These are phyloP conservation scores for Trifolium dubium DNA, from an alignment of 306 rosid species.

Conservation along the genomic window DNA sequence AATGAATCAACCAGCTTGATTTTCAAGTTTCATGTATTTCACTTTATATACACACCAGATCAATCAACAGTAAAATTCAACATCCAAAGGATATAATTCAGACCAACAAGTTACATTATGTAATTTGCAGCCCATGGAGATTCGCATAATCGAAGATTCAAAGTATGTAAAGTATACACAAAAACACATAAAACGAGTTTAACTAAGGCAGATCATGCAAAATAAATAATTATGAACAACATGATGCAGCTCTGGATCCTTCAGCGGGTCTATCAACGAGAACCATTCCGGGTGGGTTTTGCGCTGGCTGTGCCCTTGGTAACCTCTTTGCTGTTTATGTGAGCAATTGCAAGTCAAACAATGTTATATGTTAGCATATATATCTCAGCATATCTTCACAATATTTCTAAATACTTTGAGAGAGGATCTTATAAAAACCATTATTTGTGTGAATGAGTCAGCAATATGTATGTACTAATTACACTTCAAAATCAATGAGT, in stretches of 20 bases:
- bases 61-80: conserved; percentile 16
- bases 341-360: conserved; percentile 35
- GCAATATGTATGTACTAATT: not conserved
- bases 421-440: not conserved
- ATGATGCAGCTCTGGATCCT: conserved; percentile 61
- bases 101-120: conserved; percentile 37
- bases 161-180: conserved; percentile 40
- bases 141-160: conserved; percentile 30
- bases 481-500: not conserved
- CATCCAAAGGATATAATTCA: conserved; percentile 36
- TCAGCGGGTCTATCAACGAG: conserved; percentile 66
- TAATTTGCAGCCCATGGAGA: conserved; percentile 43
- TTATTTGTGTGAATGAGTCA: conserved; percentile 3
- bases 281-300: conserved; percentile 69
- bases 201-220: conserved; percentile 22
- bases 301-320: conserved; percentile 66
- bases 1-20: not conserved
- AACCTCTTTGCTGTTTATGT: conserved; percentile 60
- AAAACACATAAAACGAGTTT: conserved; percentile 45
- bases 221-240: conserved; percentile 53
- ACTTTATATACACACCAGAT: conserved; percentile 26
- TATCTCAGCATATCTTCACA: not conserved
- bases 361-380: conserved; percentile 17
- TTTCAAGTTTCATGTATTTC: not conserved
- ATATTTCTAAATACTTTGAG: not conserved